Evolutionary conservation across 2,329 filamentous ascomycete genomes (phyloP).

Genomic region (Penicillium sp.): DNA sequence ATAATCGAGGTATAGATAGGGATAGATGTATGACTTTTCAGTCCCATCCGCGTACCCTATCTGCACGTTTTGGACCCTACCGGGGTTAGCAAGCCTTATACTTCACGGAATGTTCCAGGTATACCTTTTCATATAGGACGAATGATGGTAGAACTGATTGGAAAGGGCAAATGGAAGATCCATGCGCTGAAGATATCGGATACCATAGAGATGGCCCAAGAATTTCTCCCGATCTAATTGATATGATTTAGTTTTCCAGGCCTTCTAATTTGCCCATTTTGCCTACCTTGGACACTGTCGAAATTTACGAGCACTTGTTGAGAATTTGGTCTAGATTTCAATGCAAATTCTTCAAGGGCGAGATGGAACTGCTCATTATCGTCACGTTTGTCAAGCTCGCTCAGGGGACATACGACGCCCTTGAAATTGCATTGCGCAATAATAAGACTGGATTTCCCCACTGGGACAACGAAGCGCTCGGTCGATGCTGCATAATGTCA

Average conservation of each 20-base stretch:
- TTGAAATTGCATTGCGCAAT: not conserved
- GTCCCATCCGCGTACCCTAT: not conserved
- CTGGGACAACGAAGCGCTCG: not conserved
- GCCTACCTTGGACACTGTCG: not conserved
- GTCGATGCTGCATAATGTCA: not conserved
- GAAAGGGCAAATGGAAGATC: not conserved
- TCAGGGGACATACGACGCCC: not conserved
- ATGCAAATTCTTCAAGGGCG: not conserved
- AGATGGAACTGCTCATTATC: not conserved
- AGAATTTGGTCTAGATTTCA: not conserved
- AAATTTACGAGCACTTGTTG: not conserved
- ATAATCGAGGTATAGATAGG: not conserved
- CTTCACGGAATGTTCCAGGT: not conserved
- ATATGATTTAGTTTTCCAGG: not conserved
- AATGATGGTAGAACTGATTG: not conserved
- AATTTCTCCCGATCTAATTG: not conserved
- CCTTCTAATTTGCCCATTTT: not conserved
- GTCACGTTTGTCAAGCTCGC: not conserved
- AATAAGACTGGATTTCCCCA: not conserved
- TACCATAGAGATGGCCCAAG: not conserved
- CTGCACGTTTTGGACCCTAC: not conserved
- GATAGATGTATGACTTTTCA: not conserved
- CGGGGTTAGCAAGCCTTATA: not conserved
- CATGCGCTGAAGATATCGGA: not conserved
- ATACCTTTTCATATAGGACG: not conserved